These are phyloP conservation scores for Komagataella pastoris DNA, from an alignment of 805 yeast species.

Conservation along the genomic window DNA sequence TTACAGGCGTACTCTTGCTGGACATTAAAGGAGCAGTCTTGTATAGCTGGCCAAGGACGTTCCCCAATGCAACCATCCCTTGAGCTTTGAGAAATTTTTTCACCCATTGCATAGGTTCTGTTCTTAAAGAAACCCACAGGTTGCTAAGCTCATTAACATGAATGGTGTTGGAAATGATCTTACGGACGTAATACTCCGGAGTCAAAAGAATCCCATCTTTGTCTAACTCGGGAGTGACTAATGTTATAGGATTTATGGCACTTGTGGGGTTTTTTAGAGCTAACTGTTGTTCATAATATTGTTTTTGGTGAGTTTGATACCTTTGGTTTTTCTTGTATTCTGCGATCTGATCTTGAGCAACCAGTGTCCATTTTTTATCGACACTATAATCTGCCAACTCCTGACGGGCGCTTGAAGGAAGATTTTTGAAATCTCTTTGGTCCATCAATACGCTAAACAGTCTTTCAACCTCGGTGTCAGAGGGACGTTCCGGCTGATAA, in stretches of 20 bases:
- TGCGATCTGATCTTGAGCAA: constrained; percentile 72
- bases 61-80: constrained; percentile 81
- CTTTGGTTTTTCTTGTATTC: constrained; percentile 44
- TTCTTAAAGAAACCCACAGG: constrained; percentile 82
- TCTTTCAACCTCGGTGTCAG: constrained; percentile 52
- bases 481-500: constrained; percentile 42
- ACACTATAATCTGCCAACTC: constrained; percentile 66
- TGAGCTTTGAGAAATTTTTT: constrained; percentile 67
- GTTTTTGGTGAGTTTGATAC: constrained; percentile 2
- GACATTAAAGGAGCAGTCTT: constrained; percentile 16
- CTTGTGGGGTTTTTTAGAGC: neutral
- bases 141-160: constrained; percentile 62
- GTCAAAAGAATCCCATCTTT: constrained; percentile 16
- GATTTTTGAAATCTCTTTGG: constrained; percentile 58
- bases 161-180: constrained; percentile 57
- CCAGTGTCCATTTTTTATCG: constrained; percentile 84
- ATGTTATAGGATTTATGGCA: neutral
- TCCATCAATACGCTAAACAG: constrained; percentile 74
- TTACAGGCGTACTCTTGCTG: neutral
- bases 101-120: constrained; percentile 75
- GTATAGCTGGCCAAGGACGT: constrained; percentile 35
- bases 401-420: constrained; percentile 53
- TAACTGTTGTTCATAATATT: neutral
- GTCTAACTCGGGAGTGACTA: constrained; percentile 2
- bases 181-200: constrained; percentile 69